Evolutionary conservation across 345 rosid genomes (phyloP).

Genomic region (Eutrema yunnanense): DNA sequence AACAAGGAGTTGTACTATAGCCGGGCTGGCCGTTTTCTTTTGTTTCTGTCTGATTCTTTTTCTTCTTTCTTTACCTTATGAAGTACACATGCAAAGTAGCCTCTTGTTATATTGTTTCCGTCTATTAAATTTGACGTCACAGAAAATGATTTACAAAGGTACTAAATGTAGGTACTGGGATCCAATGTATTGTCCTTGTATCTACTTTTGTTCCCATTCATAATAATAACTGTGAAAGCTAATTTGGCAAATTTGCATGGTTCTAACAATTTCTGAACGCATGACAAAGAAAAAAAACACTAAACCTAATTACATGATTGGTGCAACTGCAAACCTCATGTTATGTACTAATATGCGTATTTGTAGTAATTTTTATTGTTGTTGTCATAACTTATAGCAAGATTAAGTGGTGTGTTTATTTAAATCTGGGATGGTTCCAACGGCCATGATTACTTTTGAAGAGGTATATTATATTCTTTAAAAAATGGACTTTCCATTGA

Average conservation of each 20-base stretch:
- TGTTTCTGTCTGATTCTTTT: not conserved
- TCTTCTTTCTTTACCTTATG: not conserved
- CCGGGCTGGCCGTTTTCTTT: not conserved
- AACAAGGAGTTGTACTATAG: not conserved
- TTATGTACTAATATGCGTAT: not conserved
- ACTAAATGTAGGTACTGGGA: not conserved
- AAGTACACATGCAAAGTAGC: not conserved
- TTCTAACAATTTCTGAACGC: not conserved
- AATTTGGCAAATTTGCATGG: constrained; percentile 2
- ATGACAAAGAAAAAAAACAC: not conserved
- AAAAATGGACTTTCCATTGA: constrained; percentile 10
- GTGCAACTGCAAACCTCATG: not conserved
- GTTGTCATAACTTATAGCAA: not conserved
- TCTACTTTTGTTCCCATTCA: not conserved
- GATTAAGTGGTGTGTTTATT: not conserved
- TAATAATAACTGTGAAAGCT: not conserved
- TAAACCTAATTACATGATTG: not conserved
- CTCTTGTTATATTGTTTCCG: not conserved
- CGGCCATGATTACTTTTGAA: not conserved
- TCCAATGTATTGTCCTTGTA: constrained; percentile 4
- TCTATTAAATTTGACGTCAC: not conserved
- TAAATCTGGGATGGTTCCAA: not conserved
- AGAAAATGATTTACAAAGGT: not conserved
- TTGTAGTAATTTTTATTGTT: not conserved
- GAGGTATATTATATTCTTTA: too few relatives aligned